Percentiles rank a stretch among this genome's conserved stretches.
Conservation (phyloP, 805 yeast genomes). For the Starmerella lactis-condensi region DNA sequence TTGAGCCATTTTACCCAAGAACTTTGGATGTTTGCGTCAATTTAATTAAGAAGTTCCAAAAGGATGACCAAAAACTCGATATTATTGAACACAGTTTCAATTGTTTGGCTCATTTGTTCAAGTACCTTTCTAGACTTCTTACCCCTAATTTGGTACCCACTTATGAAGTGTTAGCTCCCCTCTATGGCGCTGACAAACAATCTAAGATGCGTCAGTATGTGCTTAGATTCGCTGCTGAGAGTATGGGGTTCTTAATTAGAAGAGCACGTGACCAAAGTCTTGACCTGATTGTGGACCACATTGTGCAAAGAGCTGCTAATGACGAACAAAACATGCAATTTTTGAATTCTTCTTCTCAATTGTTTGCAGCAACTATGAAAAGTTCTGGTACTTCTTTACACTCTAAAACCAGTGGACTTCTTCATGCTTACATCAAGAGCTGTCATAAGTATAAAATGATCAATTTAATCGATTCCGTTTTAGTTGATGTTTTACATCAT, state of each 20-base stretch:
- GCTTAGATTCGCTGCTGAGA: constrained; percentile 75
- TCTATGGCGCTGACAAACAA: constrained; percentile 32
- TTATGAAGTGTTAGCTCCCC: constrained; percentile 42
- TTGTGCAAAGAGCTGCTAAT: constrained; percentile 19
- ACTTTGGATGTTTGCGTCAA: constrained; percentile 35
- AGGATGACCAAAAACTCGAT: constrained; percentile 34
- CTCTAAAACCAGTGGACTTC: constrained; percentile 41
- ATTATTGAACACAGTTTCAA: constrained; percentile 71
- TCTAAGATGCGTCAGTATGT: constrained; percentile 31
- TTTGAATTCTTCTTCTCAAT: constrained; percentile 36
- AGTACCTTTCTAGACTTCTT: constrained; percentile 54
- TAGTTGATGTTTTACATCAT: constrained; percentile 22
- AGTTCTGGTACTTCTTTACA: constrained; percentile 58
- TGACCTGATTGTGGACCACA: constrained; percentile 24
- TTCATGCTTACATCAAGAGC: constrained; percentile 19
- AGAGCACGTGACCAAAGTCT: constrained; percentile 39
- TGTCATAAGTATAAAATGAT: neutral
- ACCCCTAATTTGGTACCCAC: constrained; percentile 51
- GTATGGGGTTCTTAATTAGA: constrained; percentile 64
- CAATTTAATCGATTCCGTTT: constrained; percentile 6
- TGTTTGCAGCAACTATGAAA: constrained; percentile 57
- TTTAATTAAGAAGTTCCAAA: constrained; percentile 24
- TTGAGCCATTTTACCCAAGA: constrained; percentile 45
- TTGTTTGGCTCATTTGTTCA: constrained; percentile 71
- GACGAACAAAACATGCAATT: constrained; percentile 30